Conservation (phyloP, 2,329 filamentous ascomycete species). For the Neurospora sp. region DNA sequence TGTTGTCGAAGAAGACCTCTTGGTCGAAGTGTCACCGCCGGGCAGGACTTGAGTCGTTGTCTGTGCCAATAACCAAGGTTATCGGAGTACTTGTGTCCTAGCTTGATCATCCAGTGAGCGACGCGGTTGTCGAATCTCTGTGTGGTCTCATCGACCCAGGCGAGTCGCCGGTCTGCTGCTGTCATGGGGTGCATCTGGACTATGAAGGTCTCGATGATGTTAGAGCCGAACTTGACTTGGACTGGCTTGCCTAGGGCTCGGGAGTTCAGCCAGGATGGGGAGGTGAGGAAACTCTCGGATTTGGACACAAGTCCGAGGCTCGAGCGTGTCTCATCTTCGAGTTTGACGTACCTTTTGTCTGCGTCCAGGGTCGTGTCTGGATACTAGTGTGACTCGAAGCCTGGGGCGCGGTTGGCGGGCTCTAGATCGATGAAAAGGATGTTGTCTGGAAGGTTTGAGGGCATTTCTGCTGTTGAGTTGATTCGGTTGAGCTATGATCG, state of each 20-base stretch:
- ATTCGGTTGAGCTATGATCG: not conserved
- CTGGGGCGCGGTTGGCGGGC: not conserved
- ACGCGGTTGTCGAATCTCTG: not conserved
- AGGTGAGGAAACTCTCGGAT: not conserved
- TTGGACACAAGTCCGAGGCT: not conserved
- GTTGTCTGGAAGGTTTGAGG: not conserved
- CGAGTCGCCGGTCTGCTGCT: not conserved
- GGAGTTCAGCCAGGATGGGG: not conserved
- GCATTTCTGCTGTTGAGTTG: not conserved
- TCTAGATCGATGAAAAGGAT: not conserved
- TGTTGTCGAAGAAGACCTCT: not conserved
- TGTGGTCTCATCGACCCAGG: not conserved
- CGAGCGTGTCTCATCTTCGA: not conserved
- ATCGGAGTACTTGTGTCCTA: not conserved
- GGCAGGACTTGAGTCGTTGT: not conserved
- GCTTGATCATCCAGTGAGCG: not conserved
- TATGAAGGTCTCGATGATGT: not conserved
- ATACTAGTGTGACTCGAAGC: not conserved
- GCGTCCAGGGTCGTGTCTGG: not conserved
- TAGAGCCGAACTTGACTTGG: not conserved
- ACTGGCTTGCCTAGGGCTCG: not conserved
- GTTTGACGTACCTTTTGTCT: not conserved
- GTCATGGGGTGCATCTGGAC: not conserved
- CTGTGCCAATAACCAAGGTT: not conserved
- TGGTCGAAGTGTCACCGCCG: not conserved